phyloP scores from a whole-genome alignment of 2,329 filamentous ascomycete species.

The Colletotrichum lentis region DNA sequence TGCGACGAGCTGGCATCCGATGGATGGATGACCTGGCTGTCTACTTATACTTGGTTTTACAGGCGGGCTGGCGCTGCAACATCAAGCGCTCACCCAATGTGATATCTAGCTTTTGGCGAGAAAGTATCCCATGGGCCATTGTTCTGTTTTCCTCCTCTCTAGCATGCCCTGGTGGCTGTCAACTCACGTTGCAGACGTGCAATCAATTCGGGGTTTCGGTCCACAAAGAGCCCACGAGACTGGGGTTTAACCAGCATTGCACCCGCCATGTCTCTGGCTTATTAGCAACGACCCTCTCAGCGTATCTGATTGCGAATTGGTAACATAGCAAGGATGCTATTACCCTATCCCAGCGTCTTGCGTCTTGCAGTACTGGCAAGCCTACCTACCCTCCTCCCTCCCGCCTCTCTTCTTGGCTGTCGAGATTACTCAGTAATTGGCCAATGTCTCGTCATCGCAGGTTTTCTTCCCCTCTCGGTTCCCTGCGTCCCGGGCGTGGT shows the following conservation, averaged over 20 bases:
- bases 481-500: conserved; percentile 8
- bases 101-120: not conserved
- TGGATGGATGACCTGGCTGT: not conserved
- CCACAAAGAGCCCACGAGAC: not conserved
- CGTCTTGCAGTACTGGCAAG: not conserved
- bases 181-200: not conserved
- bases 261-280: conserved; percentile 1
- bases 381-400: not conserved
- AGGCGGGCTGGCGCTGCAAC: not conserved
- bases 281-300: conserved; percentile 14
- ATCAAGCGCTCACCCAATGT: not conserved
- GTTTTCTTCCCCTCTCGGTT: not conserved
- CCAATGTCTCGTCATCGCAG: not conserved
- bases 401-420: conserved; percentile 2
- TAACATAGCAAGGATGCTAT: conserved; percentile 11
- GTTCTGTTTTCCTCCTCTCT: no score
- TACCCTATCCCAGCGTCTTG: not conserved
- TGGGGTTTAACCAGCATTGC: not conserved
- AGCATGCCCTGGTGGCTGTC: no score
- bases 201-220: not conserved
- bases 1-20: not conserved
- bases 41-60: no score
- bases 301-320: conserved; percentile 14
- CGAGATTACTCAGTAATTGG: not conserved
- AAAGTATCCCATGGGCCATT: no score